phyloP scores from a whole-genome alignment of 371 early-diverging fungal species.

The Blastocladiella emersonii region DNA sequence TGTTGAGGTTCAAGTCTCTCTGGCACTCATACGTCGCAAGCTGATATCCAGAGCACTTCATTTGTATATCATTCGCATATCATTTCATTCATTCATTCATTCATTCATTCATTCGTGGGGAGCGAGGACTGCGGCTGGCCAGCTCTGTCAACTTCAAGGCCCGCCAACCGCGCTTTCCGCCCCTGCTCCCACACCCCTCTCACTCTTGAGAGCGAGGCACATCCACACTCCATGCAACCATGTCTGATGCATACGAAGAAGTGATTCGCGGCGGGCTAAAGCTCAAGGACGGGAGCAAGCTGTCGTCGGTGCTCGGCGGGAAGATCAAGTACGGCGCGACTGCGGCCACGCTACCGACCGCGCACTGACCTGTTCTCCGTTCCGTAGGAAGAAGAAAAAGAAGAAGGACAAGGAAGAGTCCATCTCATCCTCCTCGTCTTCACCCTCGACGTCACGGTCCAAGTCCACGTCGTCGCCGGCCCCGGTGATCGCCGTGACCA shows the following conservation, averaged over 20 bases:
- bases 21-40: too few species aligned
- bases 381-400: conserved; percentile 5
- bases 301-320: conserved; percentile 3
- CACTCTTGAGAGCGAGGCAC: too few species aligned
- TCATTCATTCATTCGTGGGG: too few species aligned
- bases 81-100: too few species aligned
- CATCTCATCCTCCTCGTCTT: neutral
- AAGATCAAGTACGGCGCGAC: neutral
- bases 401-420: conserved; percentile 14
- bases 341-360: neutral
- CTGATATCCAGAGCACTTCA: too few species aligned
- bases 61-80: too few species aligned
- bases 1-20: too few species aligned
- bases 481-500: neutral
- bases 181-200: too few species aligned
- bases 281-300: conserved; percentile 7
- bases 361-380: neutral
- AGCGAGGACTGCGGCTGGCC: too few species aligned
- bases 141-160: too few species aligned
- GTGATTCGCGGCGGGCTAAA: conserved; percentile 14
- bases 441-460: neutral
- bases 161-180: too few species aligned
- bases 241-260: conserved; percentile 8
- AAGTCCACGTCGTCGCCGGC: neutral
- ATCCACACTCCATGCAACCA: too few species aligned